phyloP scores from a whole-genome alignment of 306 rosid species.

The Pueraria montana region DNA sequence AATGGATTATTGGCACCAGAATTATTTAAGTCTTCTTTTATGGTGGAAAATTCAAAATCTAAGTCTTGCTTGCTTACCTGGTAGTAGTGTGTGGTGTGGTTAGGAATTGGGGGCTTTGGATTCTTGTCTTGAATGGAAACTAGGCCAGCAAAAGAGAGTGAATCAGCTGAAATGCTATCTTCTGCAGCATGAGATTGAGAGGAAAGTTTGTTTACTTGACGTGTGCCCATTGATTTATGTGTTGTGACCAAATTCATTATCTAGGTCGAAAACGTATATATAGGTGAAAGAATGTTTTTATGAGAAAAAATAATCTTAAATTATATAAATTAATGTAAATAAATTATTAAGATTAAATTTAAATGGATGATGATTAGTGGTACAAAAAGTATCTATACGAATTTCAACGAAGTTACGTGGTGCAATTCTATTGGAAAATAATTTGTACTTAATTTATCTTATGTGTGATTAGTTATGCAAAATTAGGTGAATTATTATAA shows the following conservation, averaged over 20 bases:
- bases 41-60: slow-evolving; percentile 57
- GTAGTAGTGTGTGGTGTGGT: neutral
- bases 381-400: neutral
- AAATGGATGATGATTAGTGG: neutral
- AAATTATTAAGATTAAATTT: no score
- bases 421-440: neutral
- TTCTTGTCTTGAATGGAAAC: slow-evolving; percentile 68
- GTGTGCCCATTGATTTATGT: slow-evolving; percentile 58
- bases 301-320: neutral
- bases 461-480: neutral
- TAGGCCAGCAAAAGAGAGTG: slow-evolving; percentile 76
- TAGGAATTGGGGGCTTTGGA: slow-evolving; percentile 19
- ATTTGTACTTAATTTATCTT: neutral
- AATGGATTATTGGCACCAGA: slow-evolving; percentile 35
- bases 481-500: no score
- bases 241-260: slow-evolving; percentile 18
- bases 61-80: slow-evolving; percentile 44
- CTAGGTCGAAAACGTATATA: slow-evolving; percentile 35
- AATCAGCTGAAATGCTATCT: slow-evolving; percentile 59
- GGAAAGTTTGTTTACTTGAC: slow-evolving; percentile 47
- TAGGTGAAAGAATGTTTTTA: neutral
- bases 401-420: neutral
- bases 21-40: slow-evolving; percentile 28
- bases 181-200: slow-evolving; percentile 54
- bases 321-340: neutral